These are phyloP conservation scores for Hymenoscyphus repandus DNA, from an alignment of 2,329 filamentous ascomycete species.

Conservation along the genomic window DNA sequence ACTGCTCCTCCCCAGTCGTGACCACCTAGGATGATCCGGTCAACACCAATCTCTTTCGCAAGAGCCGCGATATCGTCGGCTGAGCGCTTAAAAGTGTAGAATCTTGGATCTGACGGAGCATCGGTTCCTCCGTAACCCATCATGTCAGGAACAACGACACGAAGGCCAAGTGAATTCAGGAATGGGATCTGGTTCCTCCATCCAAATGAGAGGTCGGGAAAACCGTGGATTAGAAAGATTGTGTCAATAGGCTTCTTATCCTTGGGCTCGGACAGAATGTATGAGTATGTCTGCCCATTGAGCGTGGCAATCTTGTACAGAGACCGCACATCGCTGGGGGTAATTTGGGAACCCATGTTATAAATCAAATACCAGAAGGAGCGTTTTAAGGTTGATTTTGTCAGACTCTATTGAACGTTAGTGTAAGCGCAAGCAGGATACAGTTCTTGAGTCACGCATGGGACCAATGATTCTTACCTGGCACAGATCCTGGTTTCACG, in stretches of 20 bases:
- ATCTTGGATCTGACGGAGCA: constrained; percentile 53
- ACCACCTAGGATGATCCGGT: constrained; percentile 72
- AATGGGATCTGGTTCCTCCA: constrained; percentile 88
- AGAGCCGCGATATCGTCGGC: constrained; percentile 72
- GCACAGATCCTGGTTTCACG: no score
- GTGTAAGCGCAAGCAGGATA: no score
- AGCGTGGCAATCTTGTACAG: constrained; percentile 57
- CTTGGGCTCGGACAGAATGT: constrained; percentile 50
- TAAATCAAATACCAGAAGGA: neutral
- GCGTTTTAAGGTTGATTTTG: neutral
- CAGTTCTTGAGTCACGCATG: no score
- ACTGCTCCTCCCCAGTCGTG: constrained; percentile 84
- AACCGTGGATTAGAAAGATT: constrained; percentile 55
- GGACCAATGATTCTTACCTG: no score
- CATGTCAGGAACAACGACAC: constrained; percentile 74
- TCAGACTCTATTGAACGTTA: no score
- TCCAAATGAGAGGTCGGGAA: constrained; percentile 73
- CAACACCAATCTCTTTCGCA: constrained; percentile 43
- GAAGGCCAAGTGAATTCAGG: constrained; percentile 65
- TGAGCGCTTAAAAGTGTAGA: constrained; percentile 68
- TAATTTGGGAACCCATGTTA: constrained; percentile 59
- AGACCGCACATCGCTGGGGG: constrained; percentile 60
- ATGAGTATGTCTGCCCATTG: constrained; percentile 67
- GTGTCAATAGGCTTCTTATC: constrained; percentile 39
- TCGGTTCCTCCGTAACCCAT: constrained; percentile 79